These are phyloP conservation scores for Ophioceras dolichostomum DNA, from an alignment of 2,329 filamentous ascomycete species.

Conservation along the genomic window DNA sequence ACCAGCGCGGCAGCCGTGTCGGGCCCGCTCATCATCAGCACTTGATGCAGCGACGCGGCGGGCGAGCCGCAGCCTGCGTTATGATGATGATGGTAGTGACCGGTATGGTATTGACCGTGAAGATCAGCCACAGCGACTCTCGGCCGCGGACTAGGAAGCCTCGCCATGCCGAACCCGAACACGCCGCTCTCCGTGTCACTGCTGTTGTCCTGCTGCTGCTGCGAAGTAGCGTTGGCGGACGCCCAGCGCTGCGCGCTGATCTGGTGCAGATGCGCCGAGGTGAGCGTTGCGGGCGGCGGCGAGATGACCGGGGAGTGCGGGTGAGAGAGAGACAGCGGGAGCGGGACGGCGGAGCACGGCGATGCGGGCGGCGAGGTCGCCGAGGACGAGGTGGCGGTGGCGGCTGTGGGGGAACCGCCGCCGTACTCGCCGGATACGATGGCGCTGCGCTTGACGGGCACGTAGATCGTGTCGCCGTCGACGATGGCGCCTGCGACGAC, in stretches of 20 bases:
- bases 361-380: neutral
- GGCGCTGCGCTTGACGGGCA: slow-evolving; percentile 3
- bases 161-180: slow-evolving; percentile 1
- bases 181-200: slow-evolving; percentile 3
- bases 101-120: no score
- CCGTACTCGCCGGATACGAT: slow-evolving; percentile 1
- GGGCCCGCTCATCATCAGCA: neutral
- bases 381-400: neutral
- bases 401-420: neutral
- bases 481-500: neutral
- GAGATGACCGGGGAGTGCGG: neutral
- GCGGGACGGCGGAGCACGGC: neutral
- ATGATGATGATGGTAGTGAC: no score
- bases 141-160: neutral
- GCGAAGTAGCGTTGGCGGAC: neutral
- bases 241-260: no score
- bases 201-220: neutral
- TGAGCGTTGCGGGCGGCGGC: neutral
- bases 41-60: neutral
- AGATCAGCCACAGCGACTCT: no score
- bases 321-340: neutral
- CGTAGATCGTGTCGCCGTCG: slow-evolving; percentile 3
- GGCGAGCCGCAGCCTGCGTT: no score
- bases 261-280: neutral
- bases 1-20: no score